Evolutionary conservation across 1,139 yeast genomes (phyloP), one percentile per base, ranked within the genome.

Genomic region (Yamadazyma blattariae): DNA sequence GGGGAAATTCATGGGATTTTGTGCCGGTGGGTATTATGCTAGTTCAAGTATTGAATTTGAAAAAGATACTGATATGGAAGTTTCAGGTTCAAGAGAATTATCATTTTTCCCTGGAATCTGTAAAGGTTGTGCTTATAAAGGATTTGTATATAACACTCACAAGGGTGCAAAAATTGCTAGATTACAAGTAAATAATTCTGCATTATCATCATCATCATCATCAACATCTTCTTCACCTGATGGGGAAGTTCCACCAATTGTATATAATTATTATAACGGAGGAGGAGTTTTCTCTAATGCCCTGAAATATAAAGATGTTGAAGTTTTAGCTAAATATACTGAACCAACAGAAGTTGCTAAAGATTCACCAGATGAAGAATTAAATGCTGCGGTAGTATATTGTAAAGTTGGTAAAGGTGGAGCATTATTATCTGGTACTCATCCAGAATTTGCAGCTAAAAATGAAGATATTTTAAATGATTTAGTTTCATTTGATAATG

Each of bases 1-100:
- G 15, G 99, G 98, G 1, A 65, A 69, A 36, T 88, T 67, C 51
- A 57, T 92, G 24, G 98, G 98, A 0, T 76, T 92, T 45, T 92
- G 98, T 60, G 95, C 98, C n/a, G 99, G 99, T 23, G 97, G 86
- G 0, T 92, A 94, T 59, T 92, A 76, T 53, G 92, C 82, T 1
- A 72, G 89, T n/a, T 57, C 71, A 0, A 59, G 82, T 32, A 80
- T 86, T 45, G 97, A 92, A 53, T 94, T 92, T 56, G 96, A 88
- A 49, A 79, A 74, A 17, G 94, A 92, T 1, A 69, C 81, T 43
- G 71, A 75, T 0, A 61, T 86, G 72, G 97, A 90, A 51, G 96
- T 92, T 3, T 70, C 82, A 30, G 98, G 98, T 0, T 57, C 82
- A 0, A 68, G 98, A 46, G 97, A 92, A 45, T 65, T 94, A 48